Percentiles rank a stretch among this genome's conserved stretches.
phyloP scores from a whole-genome alignment of 495 filamentous ascomycete species.

The Echria macrotheca region DNA sequence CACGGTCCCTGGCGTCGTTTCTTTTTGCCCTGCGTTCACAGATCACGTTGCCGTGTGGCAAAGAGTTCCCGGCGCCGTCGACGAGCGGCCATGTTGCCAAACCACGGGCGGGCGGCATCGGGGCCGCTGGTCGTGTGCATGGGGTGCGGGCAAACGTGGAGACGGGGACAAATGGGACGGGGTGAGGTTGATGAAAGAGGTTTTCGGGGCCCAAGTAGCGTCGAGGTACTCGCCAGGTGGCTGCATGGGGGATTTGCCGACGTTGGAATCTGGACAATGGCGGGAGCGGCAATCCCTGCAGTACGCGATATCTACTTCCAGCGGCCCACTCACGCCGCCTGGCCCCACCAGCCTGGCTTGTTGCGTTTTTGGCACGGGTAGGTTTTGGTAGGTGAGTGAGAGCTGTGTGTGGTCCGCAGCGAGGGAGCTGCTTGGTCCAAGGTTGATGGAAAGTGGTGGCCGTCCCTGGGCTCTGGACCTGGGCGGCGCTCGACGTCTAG shows the following conservation, averaged over 20 bases:
- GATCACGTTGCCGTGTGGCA: no score
- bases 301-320: constrained; percentile 21
- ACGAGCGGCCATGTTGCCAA: no score
- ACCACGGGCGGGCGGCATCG: no score
- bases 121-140: no score
- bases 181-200: constrained; percentile 26
- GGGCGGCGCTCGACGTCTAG: no score
- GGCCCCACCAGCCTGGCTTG: constrained; percentile 13
- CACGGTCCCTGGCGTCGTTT: not conserved
- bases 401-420: not conserved
- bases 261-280: constrained; percentile 26
- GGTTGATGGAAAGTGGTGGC: not conserved
- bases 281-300: constrained; percentile 28
- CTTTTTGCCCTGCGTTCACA: not conserved
- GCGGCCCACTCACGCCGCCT: constrained; percentile 12
- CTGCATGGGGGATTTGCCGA: constrained; percentile 26
- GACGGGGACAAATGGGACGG: constrained; percentile 2
- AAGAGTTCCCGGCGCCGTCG: no score
- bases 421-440: not conserved
- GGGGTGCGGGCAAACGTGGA: constrained; percentile 5
- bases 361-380: constrained; percentile 6
- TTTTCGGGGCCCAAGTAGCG: constrained; percentile 16
- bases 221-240: constrained; percentile 20
- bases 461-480: not conserved
- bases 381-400: not conserved